These are phyloP conservation scores for Pleurotus sapidus DNA, from an alignment of 768 basidiomycete genomes.

Conservation along the genomic window DNA sequence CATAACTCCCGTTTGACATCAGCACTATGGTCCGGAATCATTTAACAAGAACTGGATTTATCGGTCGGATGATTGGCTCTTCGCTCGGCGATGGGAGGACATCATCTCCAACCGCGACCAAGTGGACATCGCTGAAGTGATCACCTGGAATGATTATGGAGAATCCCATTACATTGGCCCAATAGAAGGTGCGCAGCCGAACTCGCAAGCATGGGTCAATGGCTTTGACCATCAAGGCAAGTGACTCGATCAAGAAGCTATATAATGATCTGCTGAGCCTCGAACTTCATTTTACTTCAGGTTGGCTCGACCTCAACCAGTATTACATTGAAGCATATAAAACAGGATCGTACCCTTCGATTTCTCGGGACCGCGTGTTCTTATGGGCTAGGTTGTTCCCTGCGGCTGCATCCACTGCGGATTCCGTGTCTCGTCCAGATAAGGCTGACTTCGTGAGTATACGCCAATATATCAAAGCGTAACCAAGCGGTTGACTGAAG, in stretches of 20 bases:
- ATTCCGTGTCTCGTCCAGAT: constrained; percentile 51
- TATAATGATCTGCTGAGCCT: constrained; percentile 1
- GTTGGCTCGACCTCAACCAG: constrained; percentile 60
- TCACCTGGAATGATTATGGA: constrained; percentile 76
- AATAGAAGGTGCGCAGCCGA: constrained; percentile 68
- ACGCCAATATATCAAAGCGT: neutral
- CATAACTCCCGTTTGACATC: neutral
- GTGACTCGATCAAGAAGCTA: neutral
- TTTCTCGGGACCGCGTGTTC: constrained; percentile 59
- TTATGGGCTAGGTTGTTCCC: constrained; percentile 75
- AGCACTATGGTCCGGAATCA: constrained; percentile 59
- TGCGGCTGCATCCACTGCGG: constrained; percentile 47
- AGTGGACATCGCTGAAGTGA: constrained; percentile 57
- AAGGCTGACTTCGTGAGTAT: constrained; percentile 1
- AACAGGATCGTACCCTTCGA: constrained; percentile 56
- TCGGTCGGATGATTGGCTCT: constrained; percentile 65
- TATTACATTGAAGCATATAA: constrained; percentile 75
- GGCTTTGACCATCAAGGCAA: constrained; percentile 56
- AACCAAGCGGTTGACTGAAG: neutral
- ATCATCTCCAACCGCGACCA: constrained; percentile 53
- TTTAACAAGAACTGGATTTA: constrained; percentile 79
- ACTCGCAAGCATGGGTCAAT: constrained; percentile 70
- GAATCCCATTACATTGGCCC: constrained; percentile 83
- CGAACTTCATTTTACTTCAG: constrained; percentile 26
- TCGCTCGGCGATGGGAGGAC: constrained; percentile 64